These are phyloP conservation scores for Polyporus arcularius DNA, from an alignment of 768 basidiomycete species.

Conservation along the genomic window DNA sequence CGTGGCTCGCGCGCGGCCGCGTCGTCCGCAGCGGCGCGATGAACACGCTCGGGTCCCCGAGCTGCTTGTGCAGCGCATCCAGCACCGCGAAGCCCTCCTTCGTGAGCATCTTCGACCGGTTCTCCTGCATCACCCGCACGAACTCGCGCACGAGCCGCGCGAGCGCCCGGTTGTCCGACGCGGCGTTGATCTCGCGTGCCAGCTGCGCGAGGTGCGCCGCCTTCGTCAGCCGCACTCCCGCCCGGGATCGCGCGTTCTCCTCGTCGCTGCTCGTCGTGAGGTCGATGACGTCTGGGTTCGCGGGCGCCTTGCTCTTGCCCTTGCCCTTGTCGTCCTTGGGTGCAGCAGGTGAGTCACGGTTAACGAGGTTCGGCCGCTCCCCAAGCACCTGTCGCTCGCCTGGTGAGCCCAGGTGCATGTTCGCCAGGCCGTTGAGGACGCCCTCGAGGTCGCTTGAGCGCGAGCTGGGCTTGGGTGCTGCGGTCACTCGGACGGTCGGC, in stretches of 20 bases:
- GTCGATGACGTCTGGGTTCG: constrained; percentile 41
- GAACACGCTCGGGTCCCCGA: constrained; percentile 67
- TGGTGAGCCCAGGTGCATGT: constrained; percentile 47
- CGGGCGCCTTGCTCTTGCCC: constrained; percentile 20
- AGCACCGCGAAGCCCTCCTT: constrained; percentile 73
- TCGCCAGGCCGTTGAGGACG: constrained; percentile 59
- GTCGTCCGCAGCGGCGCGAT: constrained; percentile 54
- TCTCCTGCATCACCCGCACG: constrained; percentile 59
- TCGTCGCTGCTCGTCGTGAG: constrained; percentile 31
- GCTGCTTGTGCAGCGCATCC: constrained; percentile 68
- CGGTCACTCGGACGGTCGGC: constrained; percentile 21
- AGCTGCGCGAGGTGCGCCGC: constrained; percentile 54
- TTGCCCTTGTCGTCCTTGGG: constrained; percentile 11
- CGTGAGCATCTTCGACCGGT: constrained; percentile 65
- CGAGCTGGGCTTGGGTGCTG: constrained; percentile 5
- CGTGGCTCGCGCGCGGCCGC: constrained; percentile 16
- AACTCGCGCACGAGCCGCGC: constrained; percentile 60
- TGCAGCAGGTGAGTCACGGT: constrained; percentile 38
- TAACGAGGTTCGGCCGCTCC: constrained; percentile 44
- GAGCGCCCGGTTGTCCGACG: constrained; percentile 57
- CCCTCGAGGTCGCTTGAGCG: constrained; percentile 51
- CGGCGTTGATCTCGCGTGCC: constrained; percentile 41
- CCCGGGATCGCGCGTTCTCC: constrained; percentile 27
- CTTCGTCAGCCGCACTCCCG: constrained; percentile 44
- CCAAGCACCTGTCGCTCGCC: constrained; percentile 49